Conservation (phyloP, 2,329 filamentous ascomycete genomes). For the Apiospora malaysiana region DNA sequence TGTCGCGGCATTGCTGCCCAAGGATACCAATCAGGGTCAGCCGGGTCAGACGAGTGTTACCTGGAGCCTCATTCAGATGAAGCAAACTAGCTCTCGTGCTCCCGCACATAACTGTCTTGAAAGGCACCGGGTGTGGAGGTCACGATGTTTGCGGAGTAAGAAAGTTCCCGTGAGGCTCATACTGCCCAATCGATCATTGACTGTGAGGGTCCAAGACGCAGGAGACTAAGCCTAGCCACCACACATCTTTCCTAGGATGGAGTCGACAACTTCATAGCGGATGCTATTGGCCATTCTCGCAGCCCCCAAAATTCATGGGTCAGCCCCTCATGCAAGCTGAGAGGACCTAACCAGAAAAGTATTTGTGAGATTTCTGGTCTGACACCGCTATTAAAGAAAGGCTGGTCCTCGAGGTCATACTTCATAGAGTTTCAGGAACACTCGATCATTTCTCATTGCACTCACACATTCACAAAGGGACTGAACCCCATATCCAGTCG, state of each 20-base stretch:
- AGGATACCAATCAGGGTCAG: background rate
- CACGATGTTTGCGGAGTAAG: constrained; percentile 3
- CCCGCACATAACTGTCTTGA: background rate
- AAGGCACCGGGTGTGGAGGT: background rate
- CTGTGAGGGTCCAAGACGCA: background rate
- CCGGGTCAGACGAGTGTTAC: constrained; percentile 4
- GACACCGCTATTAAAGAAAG: constrained; percentile 6
- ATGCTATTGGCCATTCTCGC: constrained; percentile 2
- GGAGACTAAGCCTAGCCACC: constrained; percentile 2
- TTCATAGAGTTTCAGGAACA: background rate
- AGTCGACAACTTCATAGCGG: background rate
- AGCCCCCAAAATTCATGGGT: constrained; percentile 7
- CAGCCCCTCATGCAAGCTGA: constrained; percentile 10
- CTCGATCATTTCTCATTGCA: background rate
- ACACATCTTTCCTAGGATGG: background rate
- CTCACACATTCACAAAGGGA: background rate
- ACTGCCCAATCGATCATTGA: background rate
- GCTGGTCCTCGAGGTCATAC: background rate
- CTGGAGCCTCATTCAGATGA: background rate
- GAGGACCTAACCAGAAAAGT: background rate
- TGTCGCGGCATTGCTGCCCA: constrained; percentile 5
- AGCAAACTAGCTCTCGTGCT: background rate
- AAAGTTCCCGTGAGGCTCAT: background rate
- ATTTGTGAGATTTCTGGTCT: background rate
- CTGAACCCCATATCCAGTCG: background rate